Evolutionary conservation across 305 asterid genomes (phyloP).

Genomic region (Solanum hybrid): DNA sequence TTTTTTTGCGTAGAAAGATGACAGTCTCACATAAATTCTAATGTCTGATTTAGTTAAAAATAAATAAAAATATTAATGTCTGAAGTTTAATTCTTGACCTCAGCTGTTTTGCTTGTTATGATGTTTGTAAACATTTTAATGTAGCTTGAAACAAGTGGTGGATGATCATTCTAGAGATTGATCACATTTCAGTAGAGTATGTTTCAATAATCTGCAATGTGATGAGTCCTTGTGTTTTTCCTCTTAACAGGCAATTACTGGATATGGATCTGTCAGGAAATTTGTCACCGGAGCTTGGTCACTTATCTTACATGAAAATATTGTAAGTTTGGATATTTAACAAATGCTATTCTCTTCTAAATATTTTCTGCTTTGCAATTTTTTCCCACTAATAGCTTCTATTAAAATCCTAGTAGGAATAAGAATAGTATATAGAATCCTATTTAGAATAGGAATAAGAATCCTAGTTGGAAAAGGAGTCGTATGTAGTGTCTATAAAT

Average conservation of each 20-base stretch:
- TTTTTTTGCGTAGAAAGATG: background rate
- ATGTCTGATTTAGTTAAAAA: background rate
- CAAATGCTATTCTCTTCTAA: background rate
- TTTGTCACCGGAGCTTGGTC: conserved; percentile 72
- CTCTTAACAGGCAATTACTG: conserved; percentile 43
- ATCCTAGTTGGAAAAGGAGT: background rate
- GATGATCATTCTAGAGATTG: background rate
- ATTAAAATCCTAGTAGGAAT: background rate
- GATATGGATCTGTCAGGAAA: conserved; percentile 51
- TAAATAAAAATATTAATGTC: background rate
- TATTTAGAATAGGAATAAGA: background rate
- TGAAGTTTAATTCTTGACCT: background rate
- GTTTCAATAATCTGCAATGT: conserved; percentile 1
- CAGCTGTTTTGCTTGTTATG: background rate
- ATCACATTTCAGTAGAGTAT: background rate
- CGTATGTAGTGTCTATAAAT: background rate
- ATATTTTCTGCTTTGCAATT: background rate
- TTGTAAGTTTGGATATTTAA: conserved; percentile 44
- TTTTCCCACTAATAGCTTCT: background rate
- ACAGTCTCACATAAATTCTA: background rate
- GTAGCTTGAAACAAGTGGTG: background rate
- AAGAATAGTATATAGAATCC: background rate
- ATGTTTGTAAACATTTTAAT: background rate
- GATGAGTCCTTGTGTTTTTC: background rate
- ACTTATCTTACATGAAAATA: conserved; percentile 48